A percentile compares a stretch with the other conserved stretches of the same genome.
These are phyloP conservation scores for Phylloporus rhodoxanthus DNA, from an alignment of 768 basidiomycete species.

Conservation along the genomic window DNA sequence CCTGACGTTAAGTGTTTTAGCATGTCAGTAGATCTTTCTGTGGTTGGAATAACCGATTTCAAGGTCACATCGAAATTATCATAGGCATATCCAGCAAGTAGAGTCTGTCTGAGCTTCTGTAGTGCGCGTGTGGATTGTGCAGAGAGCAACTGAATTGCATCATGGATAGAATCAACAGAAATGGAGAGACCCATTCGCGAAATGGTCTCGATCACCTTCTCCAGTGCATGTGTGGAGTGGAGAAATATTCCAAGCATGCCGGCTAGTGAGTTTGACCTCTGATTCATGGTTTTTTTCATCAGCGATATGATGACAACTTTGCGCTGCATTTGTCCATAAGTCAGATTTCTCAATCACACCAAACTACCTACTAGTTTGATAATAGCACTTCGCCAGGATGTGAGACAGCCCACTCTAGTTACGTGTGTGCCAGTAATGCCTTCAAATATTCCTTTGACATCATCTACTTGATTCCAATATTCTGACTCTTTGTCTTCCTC, in stretches of 20 bases:
- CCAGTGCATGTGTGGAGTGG: background rate
- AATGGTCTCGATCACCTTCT: conserved; percentile 2
- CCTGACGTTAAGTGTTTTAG: background rate
- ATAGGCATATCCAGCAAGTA: conserved; percentile 1
- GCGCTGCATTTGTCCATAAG: background rate
- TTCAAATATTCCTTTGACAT: background rate
- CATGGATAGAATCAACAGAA: background rate
- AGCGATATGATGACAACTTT: background rate
- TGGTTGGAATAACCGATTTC: background rate
- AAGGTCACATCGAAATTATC: conserved; percentile 5
- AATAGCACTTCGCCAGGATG: background rate
- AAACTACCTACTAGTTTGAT: background rate
- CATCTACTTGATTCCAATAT: background rate
- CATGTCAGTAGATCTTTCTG: background rate
- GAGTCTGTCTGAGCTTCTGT: background rate
- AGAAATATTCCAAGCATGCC: conserved; percentile 1
- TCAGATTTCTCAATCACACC: background rate
- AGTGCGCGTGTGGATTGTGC: background rate
- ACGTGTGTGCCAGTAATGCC: background rate
- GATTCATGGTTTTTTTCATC: background rate
- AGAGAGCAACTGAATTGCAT: background rate
- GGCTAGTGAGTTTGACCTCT: background rate
- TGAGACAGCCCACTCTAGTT: background rate
- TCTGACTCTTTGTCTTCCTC: background rate
- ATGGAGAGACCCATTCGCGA: background rate